Percentiles rank a stretch among this genome's conserved stretches.
Evolutionary conservation across 2,329 filamentous ascomycete species (phyloP).

Genomic region (Akanthomyces muscarius): DNA sequence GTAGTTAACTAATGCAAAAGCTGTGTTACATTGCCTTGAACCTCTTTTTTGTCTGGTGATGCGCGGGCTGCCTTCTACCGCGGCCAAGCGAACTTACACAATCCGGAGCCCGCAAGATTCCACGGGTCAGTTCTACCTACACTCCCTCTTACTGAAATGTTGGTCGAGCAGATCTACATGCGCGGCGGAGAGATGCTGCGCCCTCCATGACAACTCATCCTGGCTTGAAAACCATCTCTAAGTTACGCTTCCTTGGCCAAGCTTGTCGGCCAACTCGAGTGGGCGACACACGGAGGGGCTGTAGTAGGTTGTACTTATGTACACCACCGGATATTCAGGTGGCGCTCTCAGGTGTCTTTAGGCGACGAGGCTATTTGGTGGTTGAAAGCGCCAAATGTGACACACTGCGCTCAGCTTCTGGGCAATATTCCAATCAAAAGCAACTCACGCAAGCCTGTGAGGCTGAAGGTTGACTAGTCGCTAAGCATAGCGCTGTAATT

Average conservation of each 20-base stretch:
- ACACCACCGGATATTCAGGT: not conserved
- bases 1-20: not conserved
- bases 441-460: not conserved
- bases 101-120: not conserved
- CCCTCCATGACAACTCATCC: not conserved
- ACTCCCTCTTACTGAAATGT: not conserved
- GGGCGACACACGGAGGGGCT: not conserved
- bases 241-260: not conserved
- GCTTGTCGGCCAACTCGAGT: not conserved
- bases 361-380: slow-evolving; percentile 8
- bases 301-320: not conserved
- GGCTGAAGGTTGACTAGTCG: slow-evolving; percentile 4
- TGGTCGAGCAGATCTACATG: not conserved
- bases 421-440: not conserved
- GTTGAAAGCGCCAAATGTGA: slow-evolving; percentile 1
- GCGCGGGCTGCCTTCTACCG: not conserved
- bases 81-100: not conserved
- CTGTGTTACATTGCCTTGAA: not conserved
- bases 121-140: not conserved
- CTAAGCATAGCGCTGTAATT: not conserved
- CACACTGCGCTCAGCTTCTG: not conserved
- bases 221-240: not conserved
- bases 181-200: not conserved
- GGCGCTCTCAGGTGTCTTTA: slow-evolving; percentile 8
- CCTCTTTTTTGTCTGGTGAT: not conserved